Base-by-base conservation (phyloP, 805 yeast species). In the Candida odintsovae region DNA sequence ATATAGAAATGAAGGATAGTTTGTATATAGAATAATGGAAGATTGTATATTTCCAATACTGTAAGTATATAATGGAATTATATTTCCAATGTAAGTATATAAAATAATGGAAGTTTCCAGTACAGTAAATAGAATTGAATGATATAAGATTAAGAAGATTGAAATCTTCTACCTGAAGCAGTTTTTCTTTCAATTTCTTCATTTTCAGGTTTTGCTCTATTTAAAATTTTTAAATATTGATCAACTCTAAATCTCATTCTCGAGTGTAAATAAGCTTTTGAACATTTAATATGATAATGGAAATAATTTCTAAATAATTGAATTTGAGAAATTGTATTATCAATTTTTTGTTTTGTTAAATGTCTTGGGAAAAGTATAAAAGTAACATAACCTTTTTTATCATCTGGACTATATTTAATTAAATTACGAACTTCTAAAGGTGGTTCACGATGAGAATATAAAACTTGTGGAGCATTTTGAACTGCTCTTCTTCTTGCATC, bases 241-340 rank as follows among this genome's bases (percentile, higher is more conserved):
- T 86, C 83, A 21, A 94, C 98, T 61, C 99, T 80, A 69, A 75
- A 88, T 68, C 99, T 82, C 99, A 94, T 94, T 75, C 99, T 83
- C 43, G 96, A 89, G 68, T 94, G 99, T 83, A 94, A 82, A 70
- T 87, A 94, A 31, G 99, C 98, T 75, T 94, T 94, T 50, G 97
- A 90, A 67, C 97, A 92, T 71, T 94, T 94, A 72, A 94, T 94
- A 65, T 94, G 99, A 69, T 92, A 94, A 67, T 94, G 99, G 84
- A 94, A 94, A 70, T 92, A 94, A 62, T 90, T 95, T 69, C 99
- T 78, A 71, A 94, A 94, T 48, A 88, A 73, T 62, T 89, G 90
- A 61, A 94, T 86, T 66, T 90, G 97, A 33, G 95, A 83, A 52
- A 94, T 87, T 51, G 96, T 85, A 62, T 82, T 86, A 65, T 94